Conservation (phyloP, 1,284 basidiomycete species). For the Melampsora larici-populina region DNA sequence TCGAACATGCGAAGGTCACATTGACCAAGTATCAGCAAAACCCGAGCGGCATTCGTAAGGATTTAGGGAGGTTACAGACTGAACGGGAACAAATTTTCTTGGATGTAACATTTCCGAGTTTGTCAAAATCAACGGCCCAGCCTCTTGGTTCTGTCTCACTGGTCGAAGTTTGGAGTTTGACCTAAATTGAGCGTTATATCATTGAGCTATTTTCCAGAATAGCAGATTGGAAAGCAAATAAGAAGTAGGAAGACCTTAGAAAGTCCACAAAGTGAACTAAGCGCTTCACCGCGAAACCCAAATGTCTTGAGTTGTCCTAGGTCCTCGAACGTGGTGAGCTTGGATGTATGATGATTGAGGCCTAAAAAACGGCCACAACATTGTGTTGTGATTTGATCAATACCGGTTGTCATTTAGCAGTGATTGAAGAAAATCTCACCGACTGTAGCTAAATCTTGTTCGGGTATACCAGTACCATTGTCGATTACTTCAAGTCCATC, state of each 20-base stretch:
- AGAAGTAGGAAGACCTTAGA: conserved; percentile 57
- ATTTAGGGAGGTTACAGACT: background rate
- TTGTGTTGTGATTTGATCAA: conserved; percentile 6
- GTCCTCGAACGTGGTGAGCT: conserved; percentile 73
- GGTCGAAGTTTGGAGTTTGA: conserved; percentile 35
- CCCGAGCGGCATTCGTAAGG: conserved; percentile 59
- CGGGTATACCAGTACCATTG: conserved; percentile 81
- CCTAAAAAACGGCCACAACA: conserved; percentile 57
- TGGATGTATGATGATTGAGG: conserved; percentile 91
- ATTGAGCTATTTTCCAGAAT: background rate
- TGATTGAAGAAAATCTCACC: conserved; percentile 59
- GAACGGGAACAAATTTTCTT: conserved; percentile 40
- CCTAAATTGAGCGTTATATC: conserved; percentile 2
- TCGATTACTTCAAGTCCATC: conserved; percentile 85
- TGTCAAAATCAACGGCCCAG: conserved; percentile 42
- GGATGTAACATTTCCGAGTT: conserved; percentile 37
- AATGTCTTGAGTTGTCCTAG: conserved; percentile 75
- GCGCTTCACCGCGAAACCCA: conserved; percentile 93
- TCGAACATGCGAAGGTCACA: conserved; percentile 51
- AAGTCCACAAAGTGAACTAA: conserved; percentile 86
- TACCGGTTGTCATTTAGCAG: background rate
- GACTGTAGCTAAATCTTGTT: conserved; percentile 71
- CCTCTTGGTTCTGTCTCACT: conserved; percentile 34
- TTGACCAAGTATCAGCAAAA: background rate
- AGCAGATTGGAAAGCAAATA: background rate